Percentiles rank a stretch among this genome's conserved stretches.
These are phyloP conservation scores for Agarophyton chilense DNA, from an alignment of 23 red algal species.

Conservation along the genomic window DNA sequence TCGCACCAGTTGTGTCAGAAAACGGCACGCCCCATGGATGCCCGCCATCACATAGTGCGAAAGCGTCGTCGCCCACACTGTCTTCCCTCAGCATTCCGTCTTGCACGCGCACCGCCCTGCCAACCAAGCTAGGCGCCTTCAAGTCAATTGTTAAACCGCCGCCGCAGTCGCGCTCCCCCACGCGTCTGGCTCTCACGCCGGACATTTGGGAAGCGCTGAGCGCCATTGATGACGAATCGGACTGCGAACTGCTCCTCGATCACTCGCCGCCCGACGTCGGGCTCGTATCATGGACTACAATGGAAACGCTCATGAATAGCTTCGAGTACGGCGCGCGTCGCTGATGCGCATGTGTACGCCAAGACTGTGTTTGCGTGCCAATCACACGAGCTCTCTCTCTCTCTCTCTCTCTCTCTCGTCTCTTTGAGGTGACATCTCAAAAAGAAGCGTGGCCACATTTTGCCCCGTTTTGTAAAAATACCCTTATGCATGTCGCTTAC, in stretches of 20 bases:
- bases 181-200: constrained; percentile 9
- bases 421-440: too few species aligned
- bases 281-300: constrained; percentile 5
- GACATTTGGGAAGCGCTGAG: constrained; percentile 39
- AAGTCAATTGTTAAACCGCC: neutral
- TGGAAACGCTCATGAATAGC: constrained; percentile 32
- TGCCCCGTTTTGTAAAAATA: too few species aligned
- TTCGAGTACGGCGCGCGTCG: constrained; percentile 28
- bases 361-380: too few species aligned
- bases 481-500: too few species aligned
- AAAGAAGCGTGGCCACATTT: too few species aligned
- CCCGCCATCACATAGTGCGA: neutral
- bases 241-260: neutral
- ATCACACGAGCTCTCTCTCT: too few species aligned
- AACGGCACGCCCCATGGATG: neutral
- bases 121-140: too few species aligned
- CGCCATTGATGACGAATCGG: constrained; percentile 17
- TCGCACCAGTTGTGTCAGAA: neutral
- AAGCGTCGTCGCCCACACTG: neutral
- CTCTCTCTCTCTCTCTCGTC: too few species aligned
- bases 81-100: neutral
- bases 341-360: neutral
- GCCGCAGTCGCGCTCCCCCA: neutral
- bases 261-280: neutral
- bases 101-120: neutral